Base-by-base conservation (phyloP, 768 basidiomycete genomes). In the Panus rudis region DNA sequence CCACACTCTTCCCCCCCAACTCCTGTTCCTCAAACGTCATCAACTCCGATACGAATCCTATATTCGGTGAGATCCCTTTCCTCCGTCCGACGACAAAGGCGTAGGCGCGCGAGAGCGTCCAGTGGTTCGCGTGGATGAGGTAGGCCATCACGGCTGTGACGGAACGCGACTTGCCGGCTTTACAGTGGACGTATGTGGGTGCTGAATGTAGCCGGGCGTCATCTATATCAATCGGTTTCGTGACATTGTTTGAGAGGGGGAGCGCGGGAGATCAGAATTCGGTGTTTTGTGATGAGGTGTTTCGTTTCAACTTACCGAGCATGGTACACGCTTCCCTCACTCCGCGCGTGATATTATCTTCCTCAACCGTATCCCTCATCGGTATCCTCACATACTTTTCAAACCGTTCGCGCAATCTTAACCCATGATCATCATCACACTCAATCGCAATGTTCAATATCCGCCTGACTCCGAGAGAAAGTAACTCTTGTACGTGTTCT, bases 91-190 rank as follows among this genome's bases (percentile, higher is more conserved):
- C 75, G 20, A 98, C 93, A 57, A 92, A 96, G 0, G 83, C 68
- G 59, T 97, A 98, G 1, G 94, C 91, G 27, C 79, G 79, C 24
- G 90, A 85, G 31, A 97, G 76, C 16, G 92, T 87, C 94, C 94
- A 97, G 58, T 92, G 92, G 57, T 96, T 92, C 8, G 92, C 88
- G 54, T 96, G 93, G 51, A 98, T 96, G 44, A 98, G 84, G 60
- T 96, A 97, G 2, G 90, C 93, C 70, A 98, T 91, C 30, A 96
- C 93, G 11, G 92, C 92, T 0, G 93, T 96, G 22, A 96, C 93
- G 1, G 90, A 93, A 12, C 94, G 82, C 2, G 90, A 92, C 68
- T 92, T 96, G 4, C 93, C 94, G 4, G 89, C 92, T 65, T 88
- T 91, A 66, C 93, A 98, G 59, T 98, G 94, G 12, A 97, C 92